These are phyloP conservation scores for Acrasis kona DNA, from an alignment of 78 protist species.

Conservation along the genomic window DNA sequence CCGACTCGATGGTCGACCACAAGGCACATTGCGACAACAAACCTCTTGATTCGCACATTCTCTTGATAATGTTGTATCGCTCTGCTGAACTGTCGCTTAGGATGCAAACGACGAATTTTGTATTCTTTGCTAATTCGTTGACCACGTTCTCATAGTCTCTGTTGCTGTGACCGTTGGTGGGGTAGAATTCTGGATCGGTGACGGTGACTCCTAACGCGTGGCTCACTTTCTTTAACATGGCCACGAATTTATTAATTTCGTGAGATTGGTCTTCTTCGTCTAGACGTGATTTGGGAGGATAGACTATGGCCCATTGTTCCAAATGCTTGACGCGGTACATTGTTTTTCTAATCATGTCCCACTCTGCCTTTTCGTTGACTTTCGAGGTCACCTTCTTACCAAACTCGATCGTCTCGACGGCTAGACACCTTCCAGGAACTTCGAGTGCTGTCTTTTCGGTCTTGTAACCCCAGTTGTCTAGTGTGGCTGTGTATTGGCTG, in stretches of 20 bases:
- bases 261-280: too few relatives aligned
- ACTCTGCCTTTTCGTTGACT: not conserved
- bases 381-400: not conserved
- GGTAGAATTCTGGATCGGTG: too few relatives aligned
- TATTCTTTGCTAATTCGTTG: not conserved
- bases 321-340: too few relatives aligned
- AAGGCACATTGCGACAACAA: not conserved
- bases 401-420: not conserved
- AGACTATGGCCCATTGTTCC: too few relatives aligned
- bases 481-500: not conserved
- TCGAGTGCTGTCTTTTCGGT: not conserved
- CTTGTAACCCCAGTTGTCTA: not conserved
- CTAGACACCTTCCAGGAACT: not conserved
- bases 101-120: not conserved
- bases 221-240: too few relatives aligned
- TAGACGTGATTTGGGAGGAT: too few relatives aligned
- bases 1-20: not conserved
- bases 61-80: not conserved
- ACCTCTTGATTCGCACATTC: too few relatives aligned
- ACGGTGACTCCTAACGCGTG: too few relatives aligned
- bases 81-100: not conserved
- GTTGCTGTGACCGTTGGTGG: too few relatives aligned
- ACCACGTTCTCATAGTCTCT: too few relatives aligned
- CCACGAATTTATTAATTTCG: too few relatives aligned
- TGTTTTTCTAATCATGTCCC: not conserved